Evolutionary conservation across 345 rosid species (phyloP), one percentile per base, ranked within the genome.

Genomic region (Populus euphratica): DNA sequence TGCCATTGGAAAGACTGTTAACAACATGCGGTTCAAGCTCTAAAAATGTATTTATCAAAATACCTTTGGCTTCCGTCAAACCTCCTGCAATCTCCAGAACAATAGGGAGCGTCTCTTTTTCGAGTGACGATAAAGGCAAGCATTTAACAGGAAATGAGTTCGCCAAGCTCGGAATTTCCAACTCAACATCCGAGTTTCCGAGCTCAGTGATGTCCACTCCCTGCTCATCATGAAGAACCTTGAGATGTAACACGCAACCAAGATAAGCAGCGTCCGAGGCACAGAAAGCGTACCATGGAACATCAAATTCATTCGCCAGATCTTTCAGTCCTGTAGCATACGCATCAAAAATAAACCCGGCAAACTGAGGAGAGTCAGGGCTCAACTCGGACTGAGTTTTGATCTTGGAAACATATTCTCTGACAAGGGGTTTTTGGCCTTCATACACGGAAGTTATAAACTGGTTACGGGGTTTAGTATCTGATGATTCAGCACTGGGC

Each of bases 1-100:
- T 6, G 13, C 25, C 31, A 12, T 14, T 17, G 0, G 23, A 16
- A 3, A 77, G 29, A 7, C 63, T 35, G 7, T 8, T 33, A 6
- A 77, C 8, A 0, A 75, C 75, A 63, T 62, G 0, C 1, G 63
- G 43, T 44, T 77, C 80, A 5, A 77, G 31, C 54, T 77, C 80
- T 21, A 12, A 1, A 25, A 77, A 77, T 3, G 80, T 77, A 43
- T 77, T 77, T 31, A 77, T 47, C 23, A 70, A 0, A 16, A 77
- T 77, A n/a, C 80, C 80, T 39, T 49, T 47, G 1, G 63, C 62
- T 1, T 43, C 69, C 5, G 56, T 33, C 4, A 44, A 21, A n/a
- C 47, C 36, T 1, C 69, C 20, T 8, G 73, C 31, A 10, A 20
- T 7, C 5, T 16, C 7, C 16, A 62, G 25, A n/a, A 41, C 9